Conservation (phyloP, 169 alveolate species). For the Plasmodium gaboni region DNA sequence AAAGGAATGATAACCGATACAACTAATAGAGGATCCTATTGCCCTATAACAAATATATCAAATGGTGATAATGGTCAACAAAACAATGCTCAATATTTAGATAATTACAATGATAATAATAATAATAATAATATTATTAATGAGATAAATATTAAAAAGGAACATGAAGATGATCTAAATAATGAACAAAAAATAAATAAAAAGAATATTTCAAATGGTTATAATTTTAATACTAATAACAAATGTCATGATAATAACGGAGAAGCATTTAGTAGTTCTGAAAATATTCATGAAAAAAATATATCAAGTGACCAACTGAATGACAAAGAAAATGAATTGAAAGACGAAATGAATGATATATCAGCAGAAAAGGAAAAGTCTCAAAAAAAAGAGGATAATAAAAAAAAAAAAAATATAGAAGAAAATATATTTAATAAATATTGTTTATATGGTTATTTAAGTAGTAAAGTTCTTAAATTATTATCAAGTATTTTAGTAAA, state of each 20-base stretch:
- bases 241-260: neutral
- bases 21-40: neutral
- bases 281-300: neutral
- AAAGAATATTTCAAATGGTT: neutral
- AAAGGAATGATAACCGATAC: neutral
- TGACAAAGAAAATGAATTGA: neutral
- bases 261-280: neutral
- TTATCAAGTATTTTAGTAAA: constrained; percentile 63
- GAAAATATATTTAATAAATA: constrained; percentile 5
- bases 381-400: neutral
- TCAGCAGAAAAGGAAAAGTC: neutral
- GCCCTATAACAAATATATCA: neutral
- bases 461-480: constrained; percentile 36
- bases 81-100: neutral
- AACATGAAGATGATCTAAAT: neutral
- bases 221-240: neutral
- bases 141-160: neutral
- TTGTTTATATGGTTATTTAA: constrained; percentile 41
- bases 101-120: neutral
- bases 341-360: neutral
- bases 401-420: constrained; percentile 20
- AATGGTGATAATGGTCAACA: neutral
- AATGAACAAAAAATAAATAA: neutral
- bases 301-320: neutral
- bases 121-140: neutral